Base-by-base conservation (phyloP, 73 alveolate species). In the Strombidium stylifer region DNA sequence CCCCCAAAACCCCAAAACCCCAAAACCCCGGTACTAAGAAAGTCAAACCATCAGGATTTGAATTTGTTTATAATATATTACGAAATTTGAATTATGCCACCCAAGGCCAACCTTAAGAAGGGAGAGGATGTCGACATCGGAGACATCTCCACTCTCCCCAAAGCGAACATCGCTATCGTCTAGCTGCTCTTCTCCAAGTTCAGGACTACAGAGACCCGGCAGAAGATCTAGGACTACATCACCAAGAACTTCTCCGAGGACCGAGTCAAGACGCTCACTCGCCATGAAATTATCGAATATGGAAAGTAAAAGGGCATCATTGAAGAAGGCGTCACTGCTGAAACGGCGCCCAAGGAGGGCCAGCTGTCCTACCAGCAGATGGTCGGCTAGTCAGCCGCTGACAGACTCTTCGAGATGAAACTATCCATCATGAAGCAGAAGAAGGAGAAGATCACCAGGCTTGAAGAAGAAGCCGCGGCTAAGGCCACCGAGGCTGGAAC, bases 111-210 rank as follows among this genome's bases (percentile, higher is more conserved):
- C n/a, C n/a, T n/a, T n/a, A 60, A 60, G 27, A 70, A 66, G 27
- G 73, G 61, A 14, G 64, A 74, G 51, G 73, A 49, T 2, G 64
- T 30, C 8, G 92, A 81, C 54, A 57, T 49, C 46, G 15, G 58
- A 5, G 92, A 81, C 52, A 49, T 71, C 28, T 46, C 69, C 16
- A 62, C 92, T 52, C 60, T 81, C 28, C 93, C 93, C 7, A 64
- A 53, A 3, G 48, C 70, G 42, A 82, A 82, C 32, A 45, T 69
- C 0, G 49, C 44, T 7, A 66, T 28, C 34, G 45, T 70, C 30
- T 31, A 74, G 0, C 19, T 82, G 51, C 11, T 62, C 24, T 45
- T 37, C 8, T 40, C 25, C 11, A 7, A 7, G 36, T 51, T 40
- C 19, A 40, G 37, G 21, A 53, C 82, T 15, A 26, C 53, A 8